These are phyloP conservation scores for Farysia itapuensis DNA, from an alignment of 1,284 basidiomycete species.

Conservation along the genomic window DNA sequence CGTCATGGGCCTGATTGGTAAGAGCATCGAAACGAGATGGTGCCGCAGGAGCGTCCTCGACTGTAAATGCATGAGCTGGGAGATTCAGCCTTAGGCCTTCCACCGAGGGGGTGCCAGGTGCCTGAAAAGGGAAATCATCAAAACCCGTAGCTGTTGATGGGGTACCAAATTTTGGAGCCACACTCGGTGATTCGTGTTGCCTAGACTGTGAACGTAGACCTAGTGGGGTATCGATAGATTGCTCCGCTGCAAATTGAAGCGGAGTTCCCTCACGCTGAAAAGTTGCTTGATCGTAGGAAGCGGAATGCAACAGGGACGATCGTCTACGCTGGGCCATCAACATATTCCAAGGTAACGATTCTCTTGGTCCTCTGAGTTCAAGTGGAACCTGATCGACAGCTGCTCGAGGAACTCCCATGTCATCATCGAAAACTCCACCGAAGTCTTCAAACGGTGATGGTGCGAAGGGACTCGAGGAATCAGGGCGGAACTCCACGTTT, in stretches of 20 bases:
- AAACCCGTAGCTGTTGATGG: no score
- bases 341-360: conserved; percentile 31
- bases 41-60: conserved; percentile 5
- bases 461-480: conserved; percentile 4
- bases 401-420: conserved; percentile 15
- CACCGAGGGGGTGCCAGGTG: no score
- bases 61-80: not conserved
- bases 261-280: conserved; percentile 22
- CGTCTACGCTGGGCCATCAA: conserved; percentile 26
- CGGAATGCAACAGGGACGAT: conserved; percentile 29
- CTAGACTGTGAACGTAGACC: no score
- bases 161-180: no score
- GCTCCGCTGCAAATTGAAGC: conserved; percentile 8
- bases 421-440: conserved; percentile 6
- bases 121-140: no score
- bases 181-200: no score
- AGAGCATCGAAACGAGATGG: no score
- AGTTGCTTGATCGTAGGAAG: conserved; percentile 15
- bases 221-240: conserved; percentile 30
- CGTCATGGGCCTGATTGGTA: conserved; percentile 7
- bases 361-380: conserved; percentile 9
- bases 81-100: conserved; percentile 10
- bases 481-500: no score
- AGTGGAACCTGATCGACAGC: not conserved
- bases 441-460: conserved; percentile 5